Base-by-base conservation (phyloP, 2,329 filamentous ascomycete species). In the Penicillium olsonii region DNA sequence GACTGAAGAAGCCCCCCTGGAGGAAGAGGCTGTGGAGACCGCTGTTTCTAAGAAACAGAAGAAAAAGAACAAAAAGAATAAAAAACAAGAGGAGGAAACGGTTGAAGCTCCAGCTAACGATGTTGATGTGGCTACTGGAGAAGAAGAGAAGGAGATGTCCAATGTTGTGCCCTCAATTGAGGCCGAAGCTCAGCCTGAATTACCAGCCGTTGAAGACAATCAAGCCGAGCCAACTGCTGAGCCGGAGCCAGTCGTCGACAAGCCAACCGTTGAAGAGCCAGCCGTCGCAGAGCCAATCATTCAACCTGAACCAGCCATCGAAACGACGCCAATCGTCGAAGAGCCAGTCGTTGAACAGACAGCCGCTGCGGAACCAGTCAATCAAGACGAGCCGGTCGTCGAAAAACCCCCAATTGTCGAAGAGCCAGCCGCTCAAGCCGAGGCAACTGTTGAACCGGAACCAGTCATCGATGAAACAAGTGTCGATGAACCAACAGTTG, bases 31-130 rank as follows among this genome's bases (percentile, higher is more conserved):
- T 8, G 8, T 31, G 10, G 42, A 56, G 37, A 33, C 44, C 3
- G 15, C 26, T n/a, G 42, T 47, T 35, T 55, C 50, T 17, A 53
- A 53, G 48, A 61, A 56, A 38, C 53, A 57, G 39, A 64, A 56
- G 39, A 59, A 63, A 37, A 55, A 60, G 27, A 54, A 62, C 37
- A 60, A 59, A 40, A 55, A 60, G 26, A 54, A 57, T 20, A 44
- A 51, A 18, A 50, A 57, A 20, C 51, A 59, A 31, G 47, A 57
- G 12, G 47, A 54, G 17, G 29, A 37, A 15, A 18, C 10, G 6
- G 46, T 31, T 12, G 29, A 48, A 24, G 12, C 8, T 6, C 34
- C 50, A 42, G 40, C 34, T n/a, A n/a, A 38, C 39, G 34, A 35
- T 15, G 26, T 18, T 24, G 45, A 41, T 49, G 35, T 15, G 51